Conservation (phyloP, 2,329 filamentous ascomycete species). For the Phialophora chinensis region DNA sequence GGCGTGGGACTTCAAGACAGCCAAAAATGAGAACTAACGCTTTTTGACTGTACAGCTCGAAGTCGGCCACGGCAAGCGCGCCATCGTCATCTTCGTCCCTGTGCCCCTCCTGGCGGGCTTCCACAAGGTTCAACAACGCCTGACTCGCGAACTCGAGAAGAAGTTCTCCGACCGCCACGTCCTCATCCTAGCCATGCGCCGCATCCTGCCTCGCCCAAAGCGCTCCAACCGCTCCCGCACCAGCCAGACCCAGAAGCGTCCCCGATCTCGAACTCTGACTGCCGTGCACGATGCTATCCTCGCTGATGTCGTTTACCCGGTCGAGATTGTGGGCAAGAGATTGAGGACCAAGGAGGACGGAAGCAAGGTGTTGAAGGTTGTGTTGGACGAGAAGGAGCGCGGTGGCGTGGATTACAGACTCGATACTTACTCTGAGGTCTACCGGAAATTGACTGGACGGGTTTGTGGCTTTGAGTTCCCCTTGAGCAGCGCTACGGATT, state of each 20-base stretch:
- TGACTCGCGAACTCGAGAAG: slow-evolving; percentile 99
- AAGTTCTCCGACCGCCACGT: slow-evolving; percentile 99
- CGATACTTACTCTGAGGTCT: slow-evolving; percentile 99
- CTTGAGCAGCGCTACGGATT: slow-evolving; percentile 77
- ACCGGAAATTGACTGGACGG: slow-evolving; percentile 96
- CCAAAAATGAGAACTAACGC: slow-evolving; percentile 28
- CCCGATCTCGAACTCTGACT: slow-evolving; percentile 95
- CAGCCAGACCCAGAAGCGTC: slow-evolving; percentile 98
- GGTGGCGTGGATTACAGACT: slow-evolving; percentile 99
- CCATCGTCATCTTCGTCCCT: slow-evolving; percentile 99
- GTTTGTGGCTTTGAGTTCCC: slow-evolving; percentile 99
- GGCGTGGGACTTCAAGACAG: neutral
- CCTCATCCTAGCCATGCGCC: slow-evolving; percentile 97
- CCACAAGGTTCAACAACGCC: slow-evolving; percentile 99
- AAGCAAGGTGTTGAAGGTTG: slow-evolving; percentile 97
- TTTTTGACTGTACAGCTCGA: slow-evolving; percentile 75
- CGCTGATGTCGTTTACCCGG: slow-evolving; percentile 96
- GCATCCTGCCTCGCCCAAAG: slow-evolving; percentile 98
- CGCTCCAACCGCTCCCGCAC: slow-evolving; percentile 95
- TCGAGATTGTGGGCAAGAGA: slow-evolving; percentile 99
- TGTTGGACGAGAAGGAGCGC: slow-evolving; percentile 99
- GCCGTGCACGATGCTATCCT: slow-evolving; percentile 99
- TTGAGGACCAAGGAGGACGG: slow-evolving; percentile 98
- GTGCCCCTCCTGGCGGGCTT: slow-evolving; percentile 97
- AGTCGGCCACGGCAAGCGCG: slow-evolving; percentile 99